These are phyloP conservation scores for Naumovozyma castellii DNA, from an alignment of 805 yeast species.

Conservation along the genomic window DNA sequence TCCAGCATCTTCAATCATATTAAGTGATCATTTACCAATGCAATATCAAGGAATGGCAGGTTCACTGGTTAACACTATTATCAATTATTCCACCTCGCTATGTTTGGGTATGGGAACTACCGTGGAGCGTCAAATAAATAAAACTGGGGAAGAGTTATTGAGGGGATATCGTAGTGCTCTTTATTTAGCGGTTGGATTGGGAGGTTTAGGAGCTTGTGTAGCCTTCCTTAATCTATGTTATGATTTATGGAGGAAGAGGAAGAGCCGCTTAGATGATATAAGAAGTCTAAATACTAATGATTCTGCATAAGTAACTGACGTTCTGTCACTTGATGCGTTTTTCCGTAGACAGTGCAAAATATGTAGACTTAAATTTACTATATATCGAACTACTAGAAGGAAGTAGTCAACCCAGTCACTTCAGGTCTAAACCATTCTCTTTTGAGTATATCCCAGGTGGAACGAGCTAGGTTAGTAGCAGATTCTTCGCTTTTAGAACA, in stretches of 20 bases:
- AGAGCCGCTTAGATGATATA: not conserved
- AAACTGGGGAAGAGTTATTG: constrained; percentile 22
- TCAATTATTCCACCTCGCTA: constrained; percentile 64
- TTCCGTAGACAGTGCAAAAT: too few relatives aligned
- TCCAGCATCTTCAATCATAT: constrained; percentile 60
- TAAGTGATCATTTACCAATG: constrained; percentile 50
- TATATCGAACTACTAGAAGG: constrained; percentile 8
- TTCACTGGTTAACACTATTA: constrained; percentile 58
- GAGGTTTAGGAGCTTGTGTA: constrained; percentile 22
- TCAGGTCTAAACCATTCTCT: constrained; percentile 65
- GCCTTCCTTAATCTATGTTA: constrained; percentile 11
- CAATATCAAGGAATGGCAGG: constrained; percentile 74
- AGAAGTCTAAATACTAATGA: constrained; percentile 1
- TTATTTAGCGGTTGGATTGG: constrained; percentile 54
- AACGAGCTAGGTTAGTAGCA: constrained; percentile 45
- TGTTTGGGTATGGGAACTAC: constrained; percentile 65
- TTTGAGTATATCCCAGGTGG: constrained; percentile 56
- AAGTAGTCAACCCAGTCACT: constrained; percentile 30
- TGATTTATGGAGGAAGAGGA: constrained; percentile 7
- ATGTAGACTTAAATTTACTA: too few relatives aligned
- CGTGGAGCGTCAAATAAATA: constrained; percentile 39
- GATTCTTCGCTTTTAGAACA: constrained; percentile 36
- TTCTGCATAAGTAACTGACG: not conserved
- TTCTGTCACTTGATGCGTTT: too few relatives aligned
- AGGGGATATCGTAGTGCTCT: constrained; percentile 47